Evolutionary conservation across 345 rosid genomes (phyloP), one percentile per base, ranked within the genome.

Genomic region (Psidium friedrichsthalianum): DNA sequence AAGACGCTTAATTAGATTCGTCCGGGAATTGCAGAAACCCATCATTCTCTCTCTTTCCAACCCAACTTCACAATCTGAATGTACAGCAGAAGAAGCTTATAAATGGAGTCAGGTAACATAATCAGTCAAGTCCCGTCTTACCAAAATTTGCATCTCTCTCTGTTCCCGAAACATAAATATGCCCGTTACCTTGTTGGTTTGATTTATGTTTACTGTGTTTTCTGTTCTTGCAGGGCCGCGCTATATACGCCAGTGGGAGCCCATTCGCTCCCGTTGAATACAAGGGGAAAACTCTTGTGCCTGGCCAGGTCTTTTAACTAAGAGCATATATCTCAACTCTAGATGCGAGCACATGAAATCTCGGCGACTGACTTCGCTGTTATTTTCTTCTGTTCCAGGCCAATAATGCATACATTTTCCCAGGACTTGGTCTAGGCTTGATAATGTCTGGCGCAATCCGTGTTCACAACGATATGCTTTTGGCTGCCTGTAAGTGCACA

Each of bases 31-130:
- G 93, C 94, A 94, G 99, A 94, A 90, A 92, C 99, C 99, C 74
- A 90, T 97, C 85, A 94, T 97, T 90, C 92, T 97, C 82, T 82
- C 99, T 86, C 99, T 97, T 86, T 97, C 99, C 78, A 95, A 97
- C 88, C 99, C 98, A 82, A 97, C 98, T 83, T 97, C 99, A 44
- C 98, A 95, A 83, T 94, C 99, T 58, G 98, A 97, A 92, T 95
- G 99, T 88, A 97, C 99, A 29, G 99, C 99, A 25, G 98, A 96
- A 91, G 93, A 97, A 91, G 99, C 98, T 83, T 97, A 94, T 87
- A 93, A 87, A 4, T 95, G 99, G 99, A 97, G 92, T 88, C 64
- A 94, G 98, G 99, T 97, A 92, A n/a, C 49, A 86, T 54, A 7
- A 74, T 64, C 74, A 69, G 1, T 2, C 76, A 86, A 44, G 36